Conservation (phyloP, 768 basidiomycete species). For the Lactifluus echinatus region DNA sequence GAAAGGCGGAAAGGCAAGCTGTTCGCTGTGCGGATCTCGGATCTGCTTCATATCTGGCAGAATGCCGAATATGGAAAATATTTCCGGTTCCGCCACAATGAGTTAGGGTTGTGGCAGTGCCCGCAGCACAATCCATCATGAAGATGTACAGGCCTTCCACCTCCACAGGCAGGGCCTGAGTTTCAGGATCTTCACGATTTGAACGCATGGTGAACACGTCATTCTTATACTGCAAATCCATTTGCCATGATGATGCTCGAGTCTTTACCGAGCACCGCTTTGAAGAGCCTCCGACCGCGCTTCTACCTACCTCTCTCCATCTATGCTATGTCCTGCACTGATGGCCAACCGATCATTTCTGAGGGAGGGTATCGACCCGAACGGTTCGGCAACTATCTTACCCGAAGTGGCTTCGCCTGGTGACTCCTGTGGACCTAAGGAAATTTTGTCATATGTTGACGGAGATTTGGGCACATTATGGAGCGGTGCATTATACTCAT, state of each 20-base stretch:
- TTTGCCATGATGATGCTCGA: not conserved
- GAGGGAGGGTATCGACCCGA: not conserved
- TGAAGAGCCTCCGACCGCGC: slow-evolving; percentile 3
- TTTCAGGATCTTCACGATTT: slow-evolving; percentile 5
- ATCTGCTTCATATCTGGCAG: not conserved
- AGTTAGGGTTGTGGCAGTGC: not conserved
- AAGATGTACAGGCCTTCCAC: not conserved
- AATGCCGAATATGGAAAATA: slow-evolving; percentile 3
- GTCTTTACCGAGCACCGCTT: slow-evolving; percentile 9
- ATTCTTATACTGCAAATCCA: not conserved
- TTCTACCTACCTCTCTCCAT: not conserved
- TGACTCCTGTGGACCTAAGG: slow-evolving; percentile 2
- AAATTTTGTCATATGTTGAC: slow-evolving; percentile 10
- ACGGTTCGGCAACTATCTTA: slow-evolving; percentile 5
- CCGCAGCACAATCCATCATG: not conserved
- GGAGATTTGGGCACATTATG: slow-evolving; percentile 3
- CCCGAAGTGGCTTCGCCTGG: slow-evolving; percentile 8
- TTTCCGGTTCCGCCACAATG: not conserved
- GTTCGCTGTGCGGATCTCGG: not conserved
- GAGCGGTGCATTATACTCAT: slow-evolving; percentile 1
- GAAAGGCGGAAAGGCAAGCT: no score
- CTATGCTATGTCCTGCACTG: slow-evolving; percentile 4
- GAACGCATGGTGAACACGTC: not conserved
- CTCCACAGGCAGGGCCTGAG: not conserved
- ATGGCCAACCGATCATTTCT: slow-evolving; percentile 5